Evolutionary conservation across 768 basidiomycete species (phyloP), one percentile per base, ranked within the genome.

Genomic region (Trametes elegans): DNA sequence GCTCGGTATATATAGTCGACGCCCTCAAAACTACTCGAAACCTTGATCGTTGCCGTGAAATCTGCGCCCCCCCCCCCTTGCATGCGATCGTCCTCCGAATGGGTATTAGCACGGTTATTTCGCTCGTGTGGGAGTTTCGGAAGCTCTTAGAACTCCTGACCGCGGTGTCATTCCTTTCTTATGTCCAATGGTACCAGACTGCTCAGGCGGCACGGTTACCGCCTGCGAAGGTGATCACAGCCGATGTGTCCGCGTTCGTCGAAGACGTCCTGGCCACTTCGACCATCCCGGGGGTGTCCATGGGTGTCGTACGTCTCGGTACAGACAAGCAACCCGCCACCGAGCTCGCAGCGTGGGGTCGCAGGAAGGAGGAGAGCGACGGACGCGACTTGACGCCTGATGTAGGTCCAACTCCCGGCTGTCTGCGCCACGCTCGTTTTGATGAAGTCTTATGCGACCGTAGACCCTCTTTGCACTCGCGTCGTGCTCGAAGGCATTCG

Each of bases 401-500:
- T 9, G 60, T 50, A 65, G 68, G 59, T 67, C 18, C 16, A n/a
- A 62, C 62, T 38, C 26, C 27, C 5, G 59, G 21, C 19, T 10
- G 3, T 46, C 61, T 4, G 27, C 7, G 8, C 9, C n/a, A n/a
- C 14, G 11, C 3, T 5, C 21, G 10, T 43, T 5, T 4, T 18
- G 9, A 32, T n/a, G n/a, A n/a, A n/a, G n/a, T n/a, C n/a, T n/a
- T n/a, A n/a, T n/a, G n/a, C n/a, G n/a, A n/a, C n/a, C n/a, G n/a
- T 13, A 72, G 70, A 65, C 68, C 0, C 51, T 67, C 16, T 72
- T 71, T 40, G 49, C 24, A 5, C 49, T 71, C 9, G 70, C 58
- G 3, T 70, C 70, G 1, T 67, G 64, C 52, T 70, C 67, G 7
- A 73, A 73, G 49, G 66, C 66, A 0, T 73, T 71, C 51, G 59